phyloP scores from a whole-genome alignment of 2,329 filamentous ascomycete genomes.

The Fusarium torulosum region DNA sequence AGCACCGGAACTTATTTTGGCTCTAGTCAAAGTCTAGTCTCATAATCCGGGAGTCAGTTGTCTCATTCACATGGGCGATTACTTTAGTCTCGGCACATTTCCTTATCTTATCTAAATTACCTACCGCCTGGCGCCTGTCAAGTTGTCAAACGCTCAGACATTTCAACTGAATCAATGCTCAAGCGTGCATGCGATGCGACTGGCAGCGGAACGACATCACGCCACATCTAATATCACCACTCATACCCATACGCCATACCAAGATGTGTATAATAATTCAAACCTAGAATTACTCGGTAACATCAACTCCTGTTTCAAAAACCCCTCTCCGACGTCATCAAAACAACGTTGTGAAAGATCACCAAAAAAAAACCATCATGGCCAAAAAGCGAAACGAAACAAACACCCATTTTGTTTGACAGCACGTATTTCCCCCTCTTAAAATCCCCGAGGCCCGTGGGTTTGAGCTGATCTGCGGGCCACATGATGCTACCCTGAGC shows the following conservation, averaged over 20 bases:
- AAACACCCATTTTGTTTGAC: background rate
- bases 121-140: background rate
- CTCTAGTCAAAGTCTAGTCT: background rate
- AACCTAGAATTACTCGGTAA: background rate
- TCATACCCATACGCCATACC: too few relatives aligned
- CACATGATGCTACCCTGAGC: constrained; percentile 13
- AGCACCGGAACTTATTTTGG: background rate
- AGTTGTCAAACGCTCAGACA: background rate
- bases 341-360: background rate
- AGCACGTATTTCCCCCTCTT: background rate
- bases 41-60: background rate
- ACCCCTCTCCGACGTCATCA: background rate
- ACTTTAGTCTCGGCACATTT: background rate
- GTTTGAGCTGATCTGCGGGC: constrained; percentile 2
- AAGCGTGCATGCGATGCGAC: background rate
- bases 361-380: background rate
- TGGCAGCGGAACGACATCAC: too few relatives aligned
- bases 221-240: too few relatives aligned
- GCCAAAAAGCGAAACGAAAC: constrained; percentile 15
- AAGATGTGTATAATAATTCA: too few relatives aligned
- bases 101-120: background rate
- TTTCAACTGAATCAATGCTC: background rate
- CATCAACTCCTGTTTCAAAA: constrained; percentile 7
- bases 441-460: constrained; percentile 21
- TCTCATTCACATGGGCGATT: background rate